Evolutionary conservation across 2,329 filamentous ascomycete genomes (phyloP).

Genomic region (Ampelomyces quisqualis): DNA sequence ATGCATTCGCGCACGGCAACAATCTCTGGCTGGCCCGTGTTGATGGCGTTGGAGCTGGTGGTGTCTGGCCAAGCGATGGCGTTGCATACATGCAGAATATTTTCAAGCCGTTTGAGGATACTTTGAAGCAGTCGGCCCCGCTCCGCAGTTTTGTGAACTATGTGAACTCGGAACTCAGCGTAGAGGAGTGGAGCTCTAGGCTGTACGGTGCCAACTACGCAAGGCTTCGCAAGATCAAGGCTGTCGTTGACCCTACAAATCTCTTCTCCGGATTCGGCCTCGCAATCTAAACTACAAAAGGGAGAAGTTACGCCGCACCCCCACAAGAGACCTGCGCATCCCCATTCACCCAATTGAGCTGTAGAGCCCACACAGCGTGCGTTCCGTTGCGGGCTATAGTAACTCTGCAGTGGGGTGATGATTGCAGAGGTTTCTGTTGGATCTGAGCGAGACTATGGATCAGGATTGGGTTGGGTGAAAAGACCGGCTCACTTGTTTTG

Average conservation of each 20-base stretch:
- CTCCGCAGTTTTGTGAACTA: conserved; percentile 21
- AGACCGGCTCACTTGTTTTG: too few species aligned
- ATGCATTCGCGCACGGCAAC: conserved; percentile 4
- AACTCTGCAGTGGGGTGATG: too few species aligned
- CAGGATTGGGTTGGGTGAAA: too few species aligned
- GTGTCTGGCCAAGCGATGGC: conserved; percentile 13
- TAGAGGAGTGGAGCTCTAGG: conserved; percentile 3
- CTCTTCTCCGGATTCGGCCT: too few species aligned
- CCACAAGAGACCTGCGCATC: too few species aligned
- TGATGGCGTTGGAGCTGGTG: conserved; percentile 10
- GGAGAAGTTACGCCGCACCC: too few species aligned
- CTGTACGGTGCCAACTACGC: not conserved
- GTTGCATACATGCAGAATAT: conserved; percentile 14
- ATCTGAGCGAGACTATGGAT: too few species aligned
- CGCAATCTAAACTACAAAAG: too few species aligned
- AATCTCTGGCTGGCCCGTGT: conserved; percentile 16
- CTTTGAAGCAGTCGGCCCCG: conserved; percentile 10
- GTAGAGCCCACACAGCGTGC: too few species aligned
- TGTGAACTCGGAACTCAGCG: conserved; percentile 15
- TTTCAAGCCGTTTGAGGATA: conserved; percentile 17
- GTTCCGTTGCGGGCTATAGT: too few species aligned
- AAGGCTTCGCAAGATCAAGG: not conserved
- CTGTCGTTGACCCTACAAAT: not conserved
- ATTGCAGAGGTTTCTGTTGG: too few species aligned
- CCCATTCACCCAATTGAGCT: too few species aligned